Percentiles rank a stretch among this genome's conserved stretches.
Evolutionary conservation across 2,329 filamentous ascomycete species (phyloP).

Genomic region (Ophiocordyceps camponoti-rufipedis): DNA sequence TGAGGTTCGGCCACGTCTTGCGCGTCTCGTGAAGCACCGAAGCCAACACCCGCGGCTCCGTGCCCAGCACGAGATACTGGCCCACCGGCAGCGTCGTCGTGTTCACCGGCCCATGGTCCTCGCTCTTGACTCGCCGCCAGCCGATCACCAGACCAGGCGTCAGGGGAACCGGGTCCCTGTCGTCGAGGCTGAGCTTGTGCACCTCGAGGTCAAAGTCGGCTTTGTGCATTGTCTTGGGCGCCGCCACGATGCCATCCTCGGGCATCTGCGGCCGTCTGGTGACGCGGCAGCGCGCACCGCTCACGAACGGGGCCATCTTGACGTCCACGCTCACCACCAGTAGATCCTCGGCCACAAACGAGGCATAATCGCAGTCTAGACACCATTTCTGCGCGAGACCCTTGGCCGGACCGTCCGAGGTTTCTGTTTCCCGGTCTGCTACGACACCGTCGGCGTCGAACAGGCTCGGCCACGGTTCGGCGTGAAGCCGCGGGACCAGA

Average conservation of each 20-base stretch:
- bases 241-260: constrained; percentile 29
- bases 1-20: constrained; percentile 13
- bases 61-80: constrained; percentile 60
- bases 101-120: constrained; percentile 22
- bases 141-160: constrained; percentile 58
- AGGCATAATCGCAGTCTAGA: constrained; percentile 54
- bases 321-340: constrained; percentile 44
- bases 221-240: constrained; percentile 51
- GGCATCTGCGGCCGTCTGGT: constrained; percentile 19
- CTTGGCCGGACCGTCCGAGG: constrained; percentile 11
- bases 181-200: constrained; percentile 64
- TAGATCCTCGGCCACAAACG: constrained; percentile 58
- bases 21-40: constrained; percentile 26
- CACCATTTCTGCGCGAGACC: constrained; percentile 72
- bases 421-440: constrained; percentile 11
- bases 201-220: constrained; percentile 56
- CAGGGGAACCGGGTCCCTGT: constrained; percentile 56
- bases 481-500: constrained; percentile 60
- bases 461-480: constrained; percentile 69
- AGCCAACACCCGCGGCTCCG: constrained; percentile 71
- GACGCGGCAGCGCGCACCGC: constrained; percentile 40
- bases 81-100: constrained; percentile 59
- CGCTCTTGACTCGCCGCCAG: constrained; percentile 46
- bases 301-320: constrained; percentile 38
- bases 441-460: constrained; percentile 45